Conservation (phyloP, 2,329 filamentous ascomycete species). For the Arthrobotrys megalospora region DNA sequence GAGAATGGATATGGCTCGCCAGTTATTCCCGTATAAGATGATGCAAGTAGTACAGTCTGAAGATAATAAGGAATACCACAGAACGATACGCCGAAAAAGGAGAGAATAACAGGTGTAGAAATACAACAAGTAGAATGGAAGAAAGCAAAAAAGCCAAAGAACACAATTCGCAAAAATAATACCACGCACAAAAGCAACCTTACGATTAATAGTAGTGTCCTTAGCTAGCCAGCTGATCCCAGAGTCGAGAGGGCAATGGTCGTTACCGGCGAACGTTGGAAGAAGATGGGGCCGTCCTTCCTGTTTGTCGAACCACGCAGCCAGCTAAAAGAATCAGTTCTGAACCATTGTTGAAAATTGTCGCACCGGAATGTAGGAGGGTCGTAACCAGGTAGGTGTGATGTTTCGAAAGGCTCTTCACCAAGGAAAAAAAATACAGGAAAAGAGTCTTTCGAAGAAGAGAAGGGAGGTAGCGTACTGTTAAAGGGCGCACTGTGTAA, state of each 20-base stretch:
- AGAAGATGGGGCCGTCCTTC: constrained; percentile 23
- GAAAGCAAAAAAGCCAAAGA: constrained; percentile 14
- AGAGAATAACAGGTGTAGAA: constrained; percentile 41
- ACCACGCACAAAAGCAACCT: constrained; percentile 19
- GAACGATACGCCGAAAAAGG: constrained; percentile 43
- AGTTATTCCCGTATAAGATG: constrained; percentile 22
- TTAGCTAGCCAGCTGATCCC: constrained; percentile 9
- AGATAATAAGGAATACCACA: constrained; percentile 23
- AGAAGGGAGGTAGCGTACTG: constrained; percentile 48
- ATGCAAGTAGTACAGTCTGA: constrained; percentile 47
- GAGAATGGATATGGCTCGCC: constrained; percentile 35
- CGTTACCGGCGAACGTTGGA: constrained; percentile 9
- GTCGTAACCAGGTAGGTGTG: constrained; percentile 33
- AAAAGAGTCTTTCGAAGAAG: constrained; percentile 41
- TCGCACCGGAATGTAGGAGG: constrained; percentile 44
- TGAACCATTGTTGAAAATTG: constrained; percentile 49
- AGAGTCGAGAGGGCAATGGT: constrained; percentile 15
- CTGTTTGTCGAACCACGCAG: constrained; percentile 51
- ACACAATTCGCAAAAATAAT: constrained; percentile 19
- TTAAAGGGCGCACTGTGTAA: constrained; percentile 47
- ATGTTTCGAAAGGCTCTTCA: constrained; percentile 28
- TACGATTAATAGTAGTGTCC: constrained; percentile 17
- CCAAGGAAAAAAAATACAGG: constrained; percentile 21
- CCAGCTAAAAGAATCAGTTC: constrained; percentile 60
- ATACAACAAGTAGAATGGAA: constrained; percentile 54